Percentiles rank a stretch among this genome's conserved stretches.
These are phyloP conservation scores for Pelagophyceae sp. DNA, from an alignment of 352 stramenopile species.

Conservation along the genomic window DNA sequence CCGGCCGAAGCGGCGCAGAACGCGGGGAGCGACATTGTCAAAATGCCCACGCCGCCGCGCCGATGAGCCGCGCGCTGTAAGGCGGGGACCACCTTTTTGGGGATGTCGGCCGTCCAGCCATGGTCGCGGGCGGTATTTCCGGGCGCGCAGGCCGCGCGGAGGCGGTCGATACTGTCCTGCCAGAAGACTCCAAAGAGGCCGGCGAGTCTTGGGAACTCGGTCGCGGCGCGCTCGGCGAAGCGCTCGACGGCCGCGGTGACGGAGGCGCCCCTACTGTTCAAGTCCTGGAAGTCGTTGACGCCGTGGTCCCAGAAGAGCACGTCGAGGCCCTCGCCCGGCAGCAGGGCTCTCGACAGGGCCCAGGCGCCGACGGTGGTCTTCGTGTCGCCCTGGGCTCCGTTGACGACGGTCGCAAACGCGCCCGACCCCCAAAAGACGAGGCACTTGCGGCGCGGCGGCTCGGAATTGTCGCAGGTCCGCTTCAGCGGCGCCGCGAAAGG, in stretches of 20 bases:
- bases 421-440: not conserved
- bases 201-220: not conserved
- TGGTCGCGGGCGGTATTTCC: no score
- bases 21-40: not conserved
- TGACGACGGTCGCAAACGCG: not conserved
- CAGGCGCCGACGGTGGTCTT: not conserved
- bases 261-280: not conserved
- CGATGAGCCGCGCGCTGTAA: no score
- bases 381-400: not conserved
- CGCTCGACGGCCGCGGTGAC: not conserved
- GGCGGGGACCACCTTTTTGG: no score
- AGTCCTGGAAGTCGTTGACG: not conserved
- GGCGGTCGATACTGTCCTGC: not conserved
- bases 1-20: not conserved
- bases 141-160: not conserved
- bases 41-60: not conserved
- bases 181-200: not conserved
- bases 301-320: not conserved
- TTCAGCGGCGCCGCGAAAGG: not conserved
- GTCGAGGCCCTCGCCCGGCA: not conserved
- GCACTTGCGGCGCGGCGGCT: not conserved
- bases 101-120: no score
- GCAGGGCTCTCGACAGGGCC: not conserved
- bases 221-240: not conserved
- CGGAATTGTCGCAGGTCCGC: not conserved